These are phyloP conservation scores for Bipolaris victoriae DNA, from an alignment of 2,329 filamentous ascomycete genomes.

Conservation along the genomic window DNA sequence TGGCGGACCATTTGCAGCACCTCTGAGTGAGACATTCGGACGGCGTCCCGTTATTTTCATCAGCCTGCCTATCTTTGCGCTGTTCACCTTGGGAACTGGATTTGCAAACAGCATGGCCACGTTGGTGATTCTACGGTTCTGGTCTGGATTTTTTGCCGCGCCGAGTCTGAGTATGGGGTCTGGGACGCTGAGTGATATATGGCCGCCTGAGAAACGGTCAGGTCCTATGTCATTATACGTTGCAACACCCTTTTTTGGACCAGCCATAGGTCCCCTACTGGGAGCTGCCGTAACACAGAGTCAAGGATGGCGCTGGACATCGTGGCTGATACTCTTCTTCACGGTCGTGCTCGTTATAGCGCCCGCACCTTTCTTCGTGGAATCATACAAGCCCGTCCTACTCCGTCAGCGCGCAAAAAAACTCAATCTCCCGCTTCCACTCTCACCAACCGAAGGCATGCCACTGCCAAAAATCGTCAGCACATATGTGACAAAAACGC, in stretches of 20 bases:
- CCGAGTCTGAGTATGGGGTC: slow-evolving; percentile 48
- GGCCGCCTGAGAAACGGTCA: slow-evolving; percentile 37
- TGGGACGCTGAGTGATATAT: slow-evolving; percentile 50
- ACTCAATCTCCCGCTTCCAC: slow-evolving; percentile 5
- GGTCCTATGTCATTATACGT: slow-evolving; percentile 41
- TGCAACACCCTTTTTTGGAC: slow-evolving; percentile 47
- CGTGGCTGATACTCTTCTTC: slow-evolving; percentile 52
- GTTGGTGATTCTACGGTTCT: slow-evolving; percentile 69
- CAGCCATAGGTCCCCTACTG: slow-evolving; percentile 46
- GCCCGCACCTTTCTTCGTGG: slow-evolving; percentile 51
- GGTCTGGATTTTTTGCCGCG: slow-evolving; percentile 41
- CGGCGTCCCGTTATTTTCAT: slow-evolving; percentile 72
- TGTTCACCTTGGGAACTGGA: slow-evolving; percentile 53
- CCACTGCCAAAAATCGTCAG: slow-evolving; percentile 3
- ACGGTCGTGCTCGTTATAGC: slow-evolving; percentile 41
- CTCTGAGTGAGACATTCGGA: slow-evolving; percentile 73
- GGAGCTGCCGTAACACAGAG: slow-evolving; percentile 49
- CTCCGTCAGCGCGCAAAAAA: slow-evolving; percentile 45
- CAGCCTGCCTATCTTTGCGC: slow-evolving; percentile 68
- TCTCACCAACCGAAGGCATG: slow-evolving; percentile 13
- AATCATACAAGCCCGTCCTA: slow-evolving; percentile 61
- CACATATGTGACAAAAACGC: slow-evolving; percentile 32
- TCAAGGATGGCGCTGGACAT: slow-evolving; percentile 49
- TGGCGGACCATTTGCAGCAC: slow-evolving; percentile 74
- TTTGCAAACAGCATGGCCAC: slow-evolving; percentile 69